These are phyloP conservation scores for Lantana camara DNA, from an alignment of 257 asterid genomes.

Conservation along the genomic window DNA sequence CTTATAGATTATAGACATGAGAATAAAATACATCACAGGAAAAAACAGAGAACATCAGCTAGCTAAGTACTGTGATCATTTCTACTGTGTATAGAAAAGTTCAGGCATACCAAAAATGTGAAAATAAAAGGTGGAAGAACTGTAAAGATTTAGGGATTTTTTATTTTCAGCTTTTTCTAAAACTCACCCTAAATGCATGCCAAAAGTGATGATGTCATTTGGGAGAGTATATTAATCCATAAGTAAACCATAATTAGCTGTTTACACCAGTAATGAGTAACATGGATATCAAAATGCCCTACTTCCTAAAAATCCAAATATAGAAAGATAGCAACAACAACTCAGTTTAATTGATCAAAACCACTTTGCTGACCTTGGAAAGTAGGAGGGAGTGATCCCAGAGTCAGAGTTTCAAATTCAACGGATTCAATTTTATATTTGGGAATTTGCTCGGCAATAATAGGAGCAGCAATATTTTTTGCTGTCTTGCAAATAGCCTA, in stretches of 20 bases:
- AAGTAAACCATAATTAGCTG: neutral
- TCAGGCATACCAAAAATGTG: too few species aligned
- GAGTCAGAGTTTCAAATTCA: conserved; percentile 42
- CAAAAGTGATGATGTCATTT: neutral
- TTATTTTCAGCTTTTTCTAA: too few species aligned
- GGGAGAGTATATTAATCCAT: neutral
- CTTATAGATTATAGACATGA: too few species aligned
- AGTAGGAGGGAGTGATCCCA: conserved; percentile 50
- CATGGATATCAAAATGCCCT: neutral
- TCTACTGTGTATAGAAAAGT: too few species aligned
- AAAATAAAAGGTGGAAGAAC: neutral
- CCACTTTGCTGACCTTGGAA: conserved; percentile 41
- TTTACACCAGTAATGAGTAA: neutral
- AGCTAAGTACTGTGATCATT: too few species aligned
- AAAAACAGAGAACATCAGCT: neutral
- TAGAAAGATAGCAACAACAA: neutral
- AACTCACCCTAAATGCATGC: neutral
- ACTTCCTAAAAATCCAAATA: neutral
- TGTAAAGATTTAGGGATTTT: neutral
- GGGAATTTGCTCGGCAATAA: conserved; percentile 47
- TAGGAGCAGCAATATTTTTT: conserved; percentile 42
- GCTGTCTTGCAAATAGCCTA: conserved; percentile 53
- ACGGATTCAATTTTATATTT: conserved; percentile 52
- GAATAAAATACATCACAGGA: neutral
- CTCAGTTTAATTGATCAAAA: neutral